These are phyloP conservation scores for Zygosaccharomyces sapae DNA, from an alignment of 1,139 yeast genomes.

Conservation along the genomic window DNA sequence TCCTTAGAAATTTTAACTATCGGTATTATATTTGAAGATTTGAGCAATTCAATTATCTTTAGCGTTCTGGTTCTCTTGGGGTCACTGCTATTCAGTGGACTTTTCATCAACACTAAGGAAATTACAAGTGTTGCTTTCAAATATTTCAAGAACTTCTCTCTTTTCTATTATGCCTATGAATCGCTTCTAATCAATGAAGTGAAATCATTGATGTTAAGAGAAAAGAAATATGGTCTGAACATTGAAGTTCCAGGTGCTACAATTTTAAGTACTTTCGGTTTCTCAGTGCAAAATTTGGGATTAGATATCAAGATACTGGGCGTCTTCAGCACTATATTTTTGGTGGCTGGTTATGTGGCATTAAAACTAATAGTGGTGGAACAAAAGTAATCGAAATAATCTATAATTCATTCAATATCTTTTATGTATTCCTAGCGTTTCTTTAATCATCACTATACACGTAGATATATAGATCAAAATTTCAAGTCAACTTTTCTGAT, in stretches of 20 bases:
- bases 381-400: slow-evolving; percentile 44
- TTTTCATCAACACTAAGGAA: slow-evolving; percentile 75
- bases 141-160: slow-evolving; percentile 79
- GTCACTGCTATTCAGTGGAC: slow-evolving; percentile 85
- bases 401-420: neutral
- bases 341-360: slow-evolving; percentile 67
- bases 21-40: slow-evolving; percentile 80
- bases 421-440: neutral
- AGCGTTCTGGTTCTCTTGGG: slow-evolving; percentile 81
- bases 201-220: slow-evolving; percentile 76
- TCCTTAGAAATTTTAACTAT: slow-evolving; percentile 80
- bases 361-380: slow-evolving; percentile 73
- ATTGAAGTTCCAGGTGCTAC: slow-evolving; percentile 99
- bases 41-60: slow-evolving; percentile 88
- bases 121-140: slow-evolving; percentile 44
- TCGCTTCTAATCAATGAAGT: slow-evolving; percentile 90
- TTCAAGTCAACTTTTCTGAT: neutral
- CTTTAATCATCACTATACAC: neutral
- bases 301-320: slow-evolving; percentile 57
- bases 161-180: slow-evolving; percentile 95
- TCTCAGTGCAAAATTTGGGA: slow-evolving; percentile 71
- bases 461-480: neutral
- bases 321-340: slow-evolving; percentile 49
- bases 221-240: slow-evolving; percentile 84
- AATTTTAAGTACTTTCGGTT: slow-evolving; percentile 90